These are phyloP conservation scores for Wallacemonas rigidus DNA, from an alignment of 208 protist genomes.

Conservation along the genomic window DNA sequence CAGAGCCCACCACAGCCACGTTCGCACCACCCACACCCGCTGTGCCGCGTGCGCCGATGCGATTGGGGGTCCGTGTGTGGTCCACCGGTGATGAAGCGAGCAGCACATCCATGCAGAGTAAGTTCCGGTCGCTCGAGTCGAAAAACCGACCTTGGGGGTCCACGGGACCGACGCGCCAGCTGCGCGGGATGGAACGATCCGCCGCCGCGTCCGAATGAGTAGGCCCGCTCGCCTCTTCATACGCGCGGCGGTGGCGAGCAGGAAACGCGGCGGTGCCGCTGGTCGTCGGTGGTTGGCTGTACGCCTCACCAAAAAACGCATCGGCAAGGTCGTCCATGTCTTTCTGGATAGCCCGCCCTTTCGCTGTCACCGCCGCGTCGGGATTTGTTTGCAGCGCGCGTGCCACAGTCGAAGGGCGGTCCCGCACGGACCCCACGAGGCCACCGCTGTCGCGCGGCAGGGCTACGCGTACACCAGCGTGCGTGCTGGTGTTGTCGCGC, in stretches of 20 bases:
- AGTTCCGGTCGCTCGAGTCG: constrained; percentile 79
- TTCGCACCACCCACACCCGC: not conserved
- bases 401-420: constrained; percentile 27
- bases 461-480: no score
- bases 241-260: not conserved
- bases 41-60: not conserved
- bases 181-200: constrained; percentile 18
- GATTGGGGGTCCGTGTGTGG: not conserved
- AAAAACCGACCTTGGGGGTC: constrained; percentile 55
- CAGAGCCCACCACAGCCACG: constrained; percentile 68
- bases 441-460: no score
- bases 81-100: not conserved
- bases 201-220: not conserved
- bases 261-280: not conserved
- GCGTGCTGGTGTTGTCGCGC: no score
- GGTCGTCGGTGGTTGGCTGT: constrained; percentile 19
- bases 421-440: not conserved
- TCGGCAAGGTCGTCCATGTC: constrained; percentile 63
- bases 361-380: constrained; percentile 27
- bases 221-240: not conserved
- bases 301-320: constrained; percentile 50
- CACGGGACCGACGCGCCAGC: constrained; percentile 53
- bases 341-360: constrained; percentile 50
- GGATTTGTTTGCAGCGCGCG: constrained; percentile 31
- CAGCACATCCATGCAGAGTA: constrained; percentile 89